A percentile compares a stretch with the other conserved stretches of the same genome.
These are phyloP conservation scores for Actinomucor elegans DNA, from an alignment of 371 early-diverging fungal species.

Conservation along the genomic window DNA sequence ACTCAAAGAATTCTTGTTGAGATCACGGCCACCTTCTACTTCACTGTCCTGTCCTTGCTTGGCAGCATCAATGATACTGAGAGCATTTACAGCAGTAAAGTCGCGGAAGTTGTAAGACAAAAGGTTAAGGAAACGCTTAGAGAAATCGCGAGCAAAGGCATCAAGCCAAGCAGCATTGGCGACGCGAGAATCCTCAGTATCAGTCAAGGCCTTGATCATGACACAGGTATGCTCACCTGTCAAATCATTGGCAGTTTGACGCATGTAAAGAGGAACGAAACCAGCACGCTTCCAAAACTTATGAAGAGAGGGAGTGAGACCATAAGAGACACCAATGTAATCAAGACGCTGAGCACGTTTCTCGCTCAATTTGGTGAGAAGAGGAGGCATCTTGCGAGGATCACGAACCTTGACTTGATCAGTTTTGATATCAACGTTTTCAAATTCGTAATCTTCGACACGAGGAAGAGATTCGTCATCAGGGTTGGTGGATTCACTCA, in stretches of 20 bases:
- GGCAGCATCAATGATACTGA: conserved; percentile 81
- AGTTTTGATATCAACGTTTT: conserved; percentile 65
- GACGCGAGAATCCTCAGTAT: conserved; percentile 48
- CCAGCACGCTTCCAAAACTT: conserved; percentile 97
- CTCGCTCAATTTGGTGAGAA: conserved; percentile 81
- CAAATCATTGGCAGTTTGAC: conserved; percentile 95
- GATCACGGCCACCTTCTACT: conserved; percentile 23
- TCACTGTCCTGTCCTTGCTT: conserved; percentile 38
- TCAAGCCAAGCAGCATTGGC: conserved; percentile 68
- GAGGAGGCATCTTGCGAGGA: conserved; percentile 86
- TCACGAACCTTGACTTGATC: conserved; percentile 86
- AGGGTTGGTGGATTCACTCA: conserved; percentile 59
- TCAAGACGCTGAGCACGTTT: conserved; percentile 80
- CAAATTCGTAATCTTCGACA: conserved; percentile 64
- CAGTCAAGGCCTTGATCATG: conserved; percentile 84
- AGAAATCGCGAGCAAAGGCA: conserved; percentile 88
- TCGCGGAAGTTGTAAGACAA: conserved; percentile 85
- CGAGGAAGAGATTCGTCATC: conserved; percentile 49
- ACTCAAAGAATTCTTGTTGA: conserved; percentile 56
- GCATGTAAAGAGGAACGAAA: conserved; percentile 93
- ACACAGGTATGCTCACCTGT: conserved; percentile 99
- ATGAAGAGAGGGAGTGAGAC: conserved; percentile 86
- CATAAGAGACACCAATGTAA: conserved; percentile 98
- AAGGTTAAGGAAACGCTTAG: conserved; percentile 82
- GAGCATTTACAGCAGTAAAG: conserved; percentile 82